Percentiles rank a stretch among this genome's conserved stretches.
Evolutionary conservation across 225 moss, liverwort and hornwort genomes (phyloP).

Genomic region (Takakia lepidozioides): DNA sequence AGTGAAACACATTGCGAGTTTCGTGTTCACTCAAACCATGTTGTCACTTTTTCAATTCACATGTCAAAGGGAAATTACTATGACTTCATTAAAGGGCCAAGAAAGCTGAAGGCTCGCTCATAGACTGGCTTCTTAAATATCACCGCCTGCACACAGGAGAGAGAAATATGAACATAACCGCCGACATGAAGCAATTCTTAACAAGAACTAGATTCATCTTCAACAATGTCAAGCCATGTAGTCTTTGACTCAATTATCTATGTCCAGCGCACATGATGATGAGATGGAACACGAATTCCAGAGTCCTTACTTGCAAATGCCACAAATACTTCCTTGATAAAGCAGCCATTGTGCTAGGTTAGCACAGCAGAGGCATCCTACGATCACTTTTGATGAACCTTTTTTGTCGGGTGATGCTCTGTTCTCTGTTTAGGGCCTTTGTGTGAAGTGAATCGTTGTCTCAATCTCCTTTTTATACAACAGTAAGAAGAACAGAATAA

Average conservation of each 20-base stretch:
- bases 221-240: neutral
- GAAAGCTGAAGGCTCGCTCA: conserved; percentile 47
- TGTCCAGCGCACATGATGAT: no score
- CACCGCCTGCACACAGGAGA: conserved; percentile 42
- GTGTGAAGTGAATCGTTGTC: neutral
- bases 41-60: no score
- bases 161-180: neutral
- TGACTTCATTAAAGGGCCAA: conserved; percentile 32
- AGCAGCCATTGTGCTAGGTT: no score
- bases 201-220: neutral
- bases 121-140: conserved; percentile 81
- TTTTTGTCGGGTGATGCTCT: neutral
- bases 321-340: no score
- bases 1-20: no score
- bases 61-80: no score
- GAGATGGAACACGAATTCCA: no score
- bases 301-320: no score
- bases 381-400: neutral
- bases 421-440: neutral
- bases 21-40: no score
- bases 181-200: neutral
- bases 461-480: neutral
- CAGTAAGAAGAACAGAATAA: neutral
- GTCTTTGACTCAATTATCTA: neutral
- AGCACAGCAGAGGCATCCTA: neutral